Percentiles rank a stretch among this genome's conserved stretches.
These are phyloP conservation scores for Kodamaea neixiangensis DNA, from an alignment of 805 yeast genomes.

Conservation along the genomic window DNA sequence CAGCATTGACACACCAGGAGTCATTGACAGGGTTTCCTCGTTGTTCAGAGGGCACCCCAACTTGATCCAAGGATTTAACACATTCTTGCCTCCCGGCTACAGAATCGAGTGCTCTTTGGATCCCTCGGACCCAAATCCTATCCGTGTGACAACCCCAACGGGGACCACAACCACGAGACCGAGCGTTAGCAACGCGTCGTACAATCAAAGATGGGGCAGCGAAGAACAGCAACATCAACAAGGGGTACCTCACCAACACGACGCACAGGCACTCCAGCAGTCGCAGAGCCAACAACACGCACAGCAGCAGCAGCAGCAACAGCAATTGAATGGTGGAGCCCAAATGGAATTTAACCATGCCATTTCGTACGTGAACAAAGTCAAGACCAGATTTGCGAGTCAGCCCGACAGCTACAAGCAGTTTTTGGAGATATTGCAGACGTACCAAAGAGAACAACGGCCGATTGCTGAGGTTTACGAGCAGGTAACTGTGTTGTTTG, in stretches of 20 bases:
- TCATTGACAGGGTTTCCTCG: constrained; percentile 90
- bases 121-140: constrained; percentile 88
- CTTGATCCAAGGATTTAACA: constrained; percentile 94
- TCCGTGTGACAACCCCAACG: constrained; percentile 92
- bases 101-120: constrained; percentile 87
- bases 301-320: constrained; percentile 19
- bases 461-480: constrained; percentile 95
- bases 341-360: constrained; percentile 98
- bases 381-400: constrained; percentile 87
- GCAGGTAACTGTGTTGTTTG: constrained; percentile 85
- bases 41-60: constrained; percentile 91
- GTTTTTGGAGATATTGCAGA: constrained; percentile 91
- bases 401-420: constrained; percentile 96
- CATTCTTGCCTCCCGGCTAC: constrained; percentile 96
- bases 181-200: constrained; percentile 39
- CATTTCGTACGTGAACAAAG: constrained; percentile 92
- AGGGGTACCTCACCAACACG: constrained; percentile 5
- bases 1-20: constrained; percentile 96
- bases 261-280: constrained; percentile 8
- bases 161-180: constrained; percentile 75
- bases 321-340: constrained; percentile 47
- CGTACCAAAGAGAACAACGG: constrained; percentile 93
- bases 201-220: constrained; percentile 26
- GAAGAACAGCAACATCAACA: constrained; percentile 19
- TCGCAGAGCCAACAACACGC: constrained; percentile 20